These are phyloP conservation scores for Pythium oligandrum DNA, from an alignment of 352 stramenopile genomes.

Conservation along the genomic window DNA sequence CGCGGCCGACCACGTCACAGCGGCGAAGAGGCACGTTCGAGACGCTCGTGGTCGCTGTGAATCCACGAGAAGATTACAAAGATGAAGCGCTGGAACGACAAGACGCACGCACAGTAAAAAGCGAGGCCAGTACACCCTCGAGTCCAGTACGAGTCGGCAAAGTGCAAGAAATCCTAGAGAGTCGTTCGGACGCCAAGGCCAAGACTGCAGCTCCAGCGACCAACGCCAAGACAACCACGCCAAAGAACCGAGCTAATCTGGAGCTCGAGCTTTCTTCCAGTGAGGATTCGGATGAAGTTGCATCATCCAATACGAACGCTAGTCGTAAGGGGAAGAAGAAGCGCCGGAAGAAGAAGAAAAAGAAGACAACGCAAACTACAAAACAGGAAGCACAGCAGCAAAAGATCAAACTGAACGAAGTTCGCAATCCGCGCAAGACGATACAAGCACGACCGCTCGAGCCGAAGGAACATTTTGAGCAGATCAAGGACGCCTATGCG, in stretches of 20 bases:
- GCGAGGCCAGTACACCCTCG: no score
- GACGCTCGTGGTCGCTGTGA: slow-evolving; percentile 24
- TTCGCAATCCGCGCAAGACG: slow-evolving; percentile 21
- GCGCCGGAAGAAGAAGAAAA: slow-evolving; percentile 35
- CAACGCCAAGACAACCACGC: no score
- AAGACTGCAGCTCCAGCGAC: not conserved
- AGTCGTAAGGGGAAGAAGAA: slow-evolving; percentile 33
- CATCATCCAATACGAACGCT: not conserved
- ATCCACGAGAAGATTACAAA: slow-evolving; percentile 12
- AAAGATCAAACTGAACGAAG: slow-evolving; percentile 30
- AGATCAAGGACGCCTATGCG: slow-evolving; percentile 46
- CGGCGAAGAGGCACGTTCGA: slow-evolving; percentile 11
- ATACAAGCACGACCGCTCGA: slow-evolving; percentile 12
- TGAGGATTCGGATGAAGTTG: slow-evolving; percentile 22
- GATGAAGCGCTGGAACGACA: slow-evolving; percentile 8
- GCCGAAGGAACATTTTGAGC: slow-evolving; percentile 38
- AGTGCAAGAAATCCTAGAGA: slow-evolving; percentile 17
- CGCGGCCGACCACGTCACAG: slow-evolving; percentile 14
- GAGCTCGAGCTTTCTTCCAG: slow-evolving; percentile 26
- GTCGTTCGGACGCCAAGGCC: slow-evolving; percentile 3
- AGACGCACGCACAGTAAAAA: not conserved
- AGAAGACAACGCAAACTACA: slow-evolving; percentile 16
- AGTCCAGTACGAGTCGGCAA: slow-evolving; percentile 7
- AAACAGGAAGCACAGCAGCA: slow-evolving; percentile 2
- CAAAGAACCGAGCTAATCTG: not conserved